Evolutionary conservation across 371 early-diverging fungal species (phyloP).

Genomic region (Dinochytrium kinnereticum): DNA sequence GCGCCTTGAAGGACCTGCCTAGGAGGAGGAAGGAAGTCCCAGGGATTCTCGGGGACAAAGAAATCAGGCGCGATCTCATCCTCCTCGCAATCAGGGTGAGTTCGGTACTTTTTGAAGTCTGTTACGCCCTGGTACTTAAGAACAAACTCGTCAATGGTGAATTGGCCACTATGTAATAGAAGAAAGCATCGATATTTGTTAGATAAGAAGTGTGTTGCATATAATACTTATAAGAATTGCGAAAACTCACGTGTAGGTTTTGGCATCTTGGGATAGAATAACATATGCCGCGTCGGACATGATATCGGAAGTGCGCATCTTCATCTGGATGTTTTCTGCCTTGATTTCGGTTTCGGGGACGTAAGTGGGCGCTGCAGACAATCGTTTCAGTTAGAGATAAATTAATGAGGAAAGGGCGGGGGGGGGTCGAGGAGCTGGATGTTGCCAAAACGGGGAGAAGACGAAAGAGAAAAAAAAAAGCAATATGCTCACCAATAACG

Average conservation of each 20-base stretch:
- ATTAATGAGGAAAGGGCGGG: not conserved
- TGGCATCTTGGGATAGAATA: constrained; percentile 60
- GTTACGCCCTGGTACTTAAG: constrained; percentile 70
- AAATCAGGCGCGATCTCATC: constrained; percentile 67
- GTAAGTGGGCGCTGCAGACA: too few relatives aligned
- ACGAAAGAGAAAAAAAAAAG: not conserved
- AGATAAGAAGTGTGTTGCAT: not conserved
- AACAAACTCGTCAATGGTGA: constrained; percentile 76
- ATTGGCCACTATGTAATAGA: constrained; percentile 65
- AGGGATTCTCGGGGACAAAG: constrained; percentile 65
- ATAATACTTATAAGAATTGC: not conserved
- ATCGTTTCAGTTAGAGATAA: too few relatives aligned
- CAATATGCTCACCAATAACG: constrained; percentile 46
- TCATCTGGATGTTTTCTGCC: too few relatives aligned
- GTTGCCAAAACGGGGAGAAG: too few relatives aligned
- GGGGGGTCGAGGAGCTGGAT: not conserved
- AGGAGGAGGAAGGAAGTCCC: too few relatives aligned
- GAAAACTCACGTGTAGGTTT: constrained; percentile 55
- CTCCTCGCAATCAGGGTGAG: constrained; percentile 55
- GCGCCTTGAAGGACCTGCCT: too few relatives aligned
- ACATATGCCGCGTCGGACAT: constrained; percentile 83
- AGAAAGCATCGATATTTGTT: not conserved
- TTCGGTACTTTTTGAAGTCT: constrained; percentile 69
- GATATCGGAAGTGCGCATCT: constrained; percentile 66
- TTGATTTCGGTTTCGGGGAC: too few relatives aligned